These are phyloP conservation scores for Candida loeiensis DNA, from an alignment of 805 yeast species.

Conservation along the genomic window DNA sequence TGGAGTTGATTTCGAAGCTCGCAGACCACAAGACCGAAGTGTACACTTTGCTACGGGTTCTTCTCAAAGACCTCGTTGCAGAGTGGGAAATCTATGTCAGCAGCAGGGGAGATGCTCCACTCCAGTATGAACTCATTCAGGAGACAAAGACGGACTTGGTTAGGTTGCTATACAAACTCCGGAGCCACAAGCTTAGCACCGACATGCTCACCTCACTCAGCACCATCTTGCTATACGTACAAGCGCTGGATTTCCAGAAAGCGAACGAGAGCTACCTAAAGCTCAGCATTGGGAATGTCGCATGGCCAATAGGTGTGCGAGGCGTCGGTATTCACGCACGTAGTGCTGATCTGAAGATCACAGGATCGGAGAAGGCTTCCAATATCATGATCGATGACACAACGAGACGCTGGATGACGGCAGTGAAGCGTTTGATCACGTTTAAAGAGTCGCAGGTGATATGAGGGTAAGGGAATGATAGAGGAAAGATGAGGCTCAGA, in stretches of 20 bases:
- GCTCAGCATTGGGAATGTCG: constrained; percentile 79
- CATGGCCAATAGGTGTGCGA: constrained; percentile 89
- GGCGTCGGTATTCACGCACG: constrained; percentile 79
- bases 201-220: constrained; percentile 53
- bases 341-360: constrained; percentile 56
- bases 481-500: too few relatives aligned
- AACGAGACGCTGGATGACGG: constrained; percentile 74
- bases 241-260: constrained; percentile 43
- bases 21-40: constrained; percentile 25
- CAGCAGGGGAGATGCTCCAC: constrained; percentile 10
- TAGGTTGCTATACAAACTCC: constrained; percentile 41
- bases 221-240: constrained; percentile 60
- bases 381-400: constrained; percentile 77
- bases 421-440: constrained; percentile 69
- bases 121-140: constrained; percentile 15
- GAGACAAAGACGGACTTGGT: constrained; percentile 48
- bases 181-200: constrained; percentile 35
- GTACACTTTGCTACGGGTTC: constrained; percentile 43
- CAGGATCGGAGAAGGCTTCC: constrained; percentile 48
- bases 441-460: constrained; percentile 14
- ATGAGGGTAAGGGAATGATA: not conserved
- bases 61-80: constrained; percentile 42
- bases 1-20: constrained; percentile 9
- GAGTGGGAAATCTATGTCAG: constrained; percentile 34
- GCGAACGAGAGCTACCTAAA: constrained; percentile 72